Evolutionary conservation across 2,329 filamentous ascomycete species (phyloP), one percentile per base, ranked within the genome.

Genomic region (Dothiorella sarmentorum): DNA sequence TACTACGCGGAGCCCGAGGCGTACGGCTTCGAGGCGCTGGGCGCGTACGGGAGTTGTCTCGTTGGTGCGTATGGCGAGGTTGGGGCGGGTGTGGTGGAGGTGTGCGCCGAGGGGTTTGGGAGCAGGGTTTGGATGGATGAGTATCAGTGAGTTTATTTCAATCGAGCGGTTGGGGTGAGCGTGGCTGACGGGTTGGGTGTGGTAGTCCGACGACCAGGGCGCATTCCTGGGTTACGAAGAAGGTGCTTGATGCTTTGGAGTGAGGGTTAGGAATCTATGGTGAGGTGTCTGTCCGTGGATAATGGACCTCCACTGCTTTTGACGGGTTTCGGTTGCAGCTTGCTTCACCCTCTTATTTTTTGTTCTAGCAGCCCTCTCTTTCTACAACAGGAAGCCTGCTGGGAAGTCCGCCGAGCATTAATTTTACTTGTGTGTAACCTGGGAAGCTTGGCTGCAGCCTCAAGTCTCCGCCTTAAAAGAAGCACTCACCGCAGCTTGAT

Each of bases 41-140:
- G 35, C 9, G 17, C 57, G 15, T 59, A 59, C 18, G 26, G 27
- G 3, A 55, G 45, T 31, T 59, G 57, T 20, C 22, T 59, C 5
- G 49, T 44, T 4, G 49, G 49, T 6, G 57, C 49, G 49, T 59
- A 56, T 24, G 45, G 49, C 7, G 57, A 59, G 22, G 38, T 18
- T 9, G 38, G 38, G 9, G 29, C 49, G n/a, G 18, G 11, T 4
- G 15, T 17, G 37, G 15, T 26, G 33, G 42, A 37, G 26, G 18
- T 55, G 11, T 59, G 57, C 56, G 35, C 13, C 10, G 20, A 56
- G 18, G 49, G 53, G 24, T 18, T 31, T 10, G 57, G 42, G 17
- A 20, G 18, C 35, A 29, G 22, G 35, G 57, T 59, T 7, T 59
- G 38, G 27, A 55, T 47, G 57, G 57, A 59, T 38, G 47, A 45